Percentiles rank a stretch among this genome's conserved stretches.
phyloP scores from a whole-genome alignment of 305 asterid genomes.

The Ajuga reptans region DNA sequence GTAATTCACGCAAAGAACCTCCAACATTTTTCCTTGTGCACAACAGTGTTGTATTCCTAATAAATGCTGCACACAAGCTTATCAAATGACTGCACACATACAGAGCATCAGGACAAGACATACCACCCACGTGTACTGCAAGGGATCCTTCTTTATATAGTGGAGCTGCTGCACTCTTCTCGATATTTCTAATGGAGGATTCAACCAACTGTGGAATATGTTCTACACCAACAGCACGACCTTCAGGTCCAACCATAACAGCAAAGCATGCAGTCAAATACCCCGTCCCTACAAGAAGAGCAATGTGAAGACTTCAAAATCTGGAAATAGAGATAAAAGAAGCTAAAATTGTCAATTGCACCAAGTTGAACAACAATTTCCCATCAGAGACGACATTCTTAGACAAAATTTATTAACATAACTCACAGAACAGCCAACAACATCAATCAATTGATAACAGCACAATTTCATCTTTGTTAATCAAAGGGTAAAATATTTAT shows the following conservation, averaged over 20 bases:
- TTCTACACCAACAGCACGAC: slow-evolving; percentile 82
- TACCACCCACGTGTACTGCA: slow-evolving; percentile 67
- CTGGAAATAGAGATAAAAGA: slow-evolving; percentile 4
- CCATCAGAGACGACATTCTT: background rate
- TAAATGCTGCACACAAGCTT: background rate
- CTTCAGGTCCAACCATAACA: slow-evolving; percentile 84
- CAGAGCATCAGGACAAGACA: slow-evolving; percentile 20
- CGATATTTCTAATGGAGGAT: slow-evolving; percentile 52
- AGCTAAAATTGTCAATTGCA: background rate
- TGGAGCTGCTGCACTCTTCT: slow-evolving; percentile 73
- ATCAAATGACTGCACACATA: too few species aligned
- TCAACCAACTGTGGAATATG: slow-evolving; percentile 85
- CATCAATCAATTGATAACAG: too few species aligned
- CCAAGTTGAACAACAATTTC: background rate
- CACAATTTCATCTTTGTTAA: too few species aligned
- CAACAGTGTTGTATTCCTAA: background rate
- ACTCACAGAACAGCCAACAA: too few species aligned
- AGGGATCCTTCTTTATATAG: slow-evolving; percentile 66
- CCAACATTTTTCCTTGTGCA: background rate
- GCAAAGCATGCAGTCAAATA: slow-evolving; percentile 95
- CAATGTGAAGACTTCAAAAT: slow-evolving; percentile 9
- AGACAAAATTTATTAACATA: background rate
- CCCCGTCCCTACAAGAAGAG: slow-evolving; percentile 64
- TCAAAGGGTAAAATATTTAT: too few species aligned
- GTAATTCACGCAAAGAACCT: too few species aligned